Percentiles rank a stretch among this genome's conserved stretches.
Evolutionary conservation across 2,329 filamentous ascomycete genomes (phyloP).

Genomic region (Geoglossum cookeanum): DNA sequence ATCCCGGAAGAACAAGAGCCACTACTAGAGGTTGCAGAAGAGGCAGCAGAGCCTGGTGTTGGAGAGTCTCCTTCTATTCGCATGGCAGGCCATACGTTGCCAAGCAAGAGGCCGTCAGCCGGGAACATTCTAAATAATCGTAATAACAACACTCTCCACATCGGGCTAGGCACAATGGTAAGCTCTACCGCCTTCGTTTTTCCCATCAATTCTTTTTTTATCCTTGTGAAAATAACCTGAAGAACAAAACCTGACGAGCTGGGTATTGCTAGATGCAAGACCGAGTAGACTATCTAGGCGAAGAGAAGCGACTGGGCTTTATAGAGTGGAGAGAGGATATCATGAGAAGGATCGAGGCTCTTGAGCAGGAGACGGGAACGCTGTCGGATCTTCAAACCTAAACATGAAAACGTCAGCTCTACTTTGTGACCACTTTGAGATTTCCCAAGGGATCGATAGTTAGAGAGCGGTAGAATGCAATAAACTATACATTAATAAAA

Average conservation of each 20-base stretch:
- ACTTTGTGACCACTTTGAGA: too few relatives aligned
- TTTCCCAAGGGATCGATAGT: too few relatives aligned
- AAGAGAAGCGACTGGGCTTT: slow-evolving; percentile 41
- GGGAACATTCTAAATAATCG: slow-evolving; percentile 16
- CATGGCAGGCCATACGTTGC: slow-evolving; percentile 11
- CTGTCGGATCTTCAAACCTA: too few relatives aligned
- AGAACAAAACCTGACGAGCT: slow-evolving; percentile 5
- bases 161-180: slow-evolving; percentile 12
- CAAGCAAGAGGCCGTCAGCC: slow-evolving; percentile 16
- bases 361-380: neutral
- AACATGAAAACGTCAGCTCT: too few relatives aligned
- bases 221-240: slow-evolving; percentile 4
- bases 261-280: slow-evolving; percentile 38
- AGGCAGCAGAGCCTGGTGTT: slow-evolving; percentile 8
- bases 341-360: slow-evolving; percentile 15
- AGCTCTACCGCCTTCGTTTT: neutral
- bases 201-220: neutral
- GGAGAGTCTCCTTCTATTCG: slow-evolving; percentile 7
- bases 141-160: slow-evolving; percentile 15
- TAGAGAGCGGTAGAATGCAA: too few relatives aligned
- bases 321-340: slow-evolving; percentile 43
- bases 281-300: slow-evolving; percentile 50
- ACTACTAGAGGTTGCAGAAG: neutral
- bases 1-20: slow-evolving; percentile 9
- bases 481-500: too few relatives aligned